phyloP scores from a whole-genome alignment of 768 basidiomycete species.

The Mycena filopes region DNA sequence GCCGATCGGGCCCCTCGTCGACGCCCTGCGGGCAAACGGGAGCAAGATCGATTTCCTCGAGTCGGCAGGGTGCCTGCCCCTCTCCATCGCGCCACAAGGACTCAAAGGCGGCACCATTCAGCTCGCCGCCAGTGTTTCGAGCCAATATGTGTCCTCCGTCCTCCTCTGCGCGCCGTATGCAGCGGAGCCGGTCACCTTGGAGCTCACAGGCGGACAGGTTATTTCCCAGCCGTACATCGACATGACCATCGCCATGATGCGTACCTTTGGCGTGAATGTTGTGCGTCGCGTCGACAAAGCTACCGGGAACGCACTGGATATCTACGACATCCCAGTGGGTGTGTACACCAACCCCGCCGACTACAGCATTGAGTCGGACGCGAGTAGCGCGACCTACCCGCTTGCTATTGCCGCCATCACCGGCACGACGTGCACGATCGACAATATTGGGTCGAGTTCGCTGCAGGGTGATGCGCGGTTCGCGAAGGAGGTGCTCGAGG shows the following conservation, averaged over 20 bases:
- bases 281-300: slow-evolving; percentile 67
- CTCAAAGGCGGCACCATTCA: slow-evolving; percentile 84
- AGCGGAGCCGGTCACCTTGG: slow-evolving; percentile 80
- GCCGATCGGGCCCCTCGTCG: slow-evolving; percentile 94
- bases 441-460: slow-evolving; percentile 89
- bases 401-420: slow-evolving; percentile 97
- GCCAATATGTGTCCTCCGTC: slow-evolving; percentile 98
- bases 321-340: slow-evolving; percentile 89
- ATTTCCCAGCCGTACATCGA: slow-evolving; percentile 99
- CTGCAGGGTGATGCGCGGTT: slow-evolving; percentile 98
- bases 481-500: slow-evolving; percentile 90
- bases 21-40: slow-evolving; percentile 86
- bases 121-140: slow-evolving; percentile 94
- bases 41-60: slow-evolving; percentile 83
- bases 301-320: slow-evolving; percentile 73
- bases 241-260: slow-evolving; percentile 99
- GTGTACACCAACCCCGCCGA: slow-evolving; percentile 79
- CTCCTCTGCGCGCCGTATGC: slow-evolving; percentile 98
- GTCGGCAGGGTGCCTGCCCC: slow-evolving; percentile 85
- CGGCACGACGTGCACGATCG: slow-evolving; percentile 94
- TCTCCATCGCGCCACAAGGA: slow-evolving; percentile 85
- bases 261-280: slow-evolving; percentile 86
- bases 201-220: slow-evolving; percentile 93
- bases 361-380: slow-evolving; percentile 96
- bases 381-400: slow-evolving; percentile 95